Conservation (phyloP, 225 moss, liverwort and hornwort genomes). For the Marchantia paleacea region DNA sequence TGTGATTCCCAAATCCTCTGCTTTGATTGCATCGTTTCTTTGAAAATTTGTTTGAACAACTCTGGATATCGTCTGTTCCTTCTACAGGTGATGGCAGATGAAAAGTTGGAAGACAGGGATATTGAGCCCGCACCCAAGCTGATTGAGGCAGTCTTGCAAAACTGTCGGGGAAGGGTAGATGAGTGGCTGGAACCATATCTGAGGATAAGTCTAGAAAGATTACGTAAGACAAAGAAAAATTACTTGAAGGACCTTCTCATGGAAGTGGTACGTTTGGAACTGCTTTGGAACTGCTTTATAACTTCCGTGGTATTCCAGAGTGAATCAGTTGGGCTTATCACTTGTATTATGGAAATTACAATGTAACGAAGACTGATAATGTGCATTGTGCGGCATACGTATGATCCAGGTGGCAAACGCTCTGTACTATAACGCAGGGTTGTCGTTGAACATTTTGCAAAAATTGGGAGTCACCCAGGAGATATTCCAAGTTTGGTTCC, state of each 20-base stretch:
- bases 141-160: conserved; percentile 93
- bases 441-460: conserved; percentile 80
- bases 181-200: conserved; percentile 83
- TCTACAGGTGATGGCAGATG: conserved; percentile 82
- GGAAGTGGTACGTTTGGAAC: conserved; percentile 62
- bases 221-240: conserved; percentile 70
- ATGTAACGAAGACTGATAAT: background rate
- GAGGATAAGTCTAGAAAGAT: conserved; percentile 73
- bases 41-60: no score
- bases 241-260: conserved; percentile 82
- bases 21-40: background rate
- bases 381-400: background rate
- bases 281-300: background rate
- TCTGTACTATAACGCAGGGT: conserved; percentile 78
- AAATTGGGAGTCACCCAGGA: conserved; percentile 77
- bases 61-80: background rate
- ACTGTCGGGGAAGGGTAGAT: conserved; percentile 93
- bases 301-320: background rate
- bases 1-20: no score
- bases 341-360: background rate
- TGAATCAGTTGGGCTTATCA: background rate
- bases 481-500: conserved; percentile 90
- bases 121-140: conserved; percentile 95
- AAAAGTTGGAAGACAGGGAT: conserved; percentile 88
- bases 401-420: conserved; percentile 77